phyloP scores from a whole-genome alignment of 2,329 filamentous ascomycete species.

The Parastagonospora nodorum region DNA sequence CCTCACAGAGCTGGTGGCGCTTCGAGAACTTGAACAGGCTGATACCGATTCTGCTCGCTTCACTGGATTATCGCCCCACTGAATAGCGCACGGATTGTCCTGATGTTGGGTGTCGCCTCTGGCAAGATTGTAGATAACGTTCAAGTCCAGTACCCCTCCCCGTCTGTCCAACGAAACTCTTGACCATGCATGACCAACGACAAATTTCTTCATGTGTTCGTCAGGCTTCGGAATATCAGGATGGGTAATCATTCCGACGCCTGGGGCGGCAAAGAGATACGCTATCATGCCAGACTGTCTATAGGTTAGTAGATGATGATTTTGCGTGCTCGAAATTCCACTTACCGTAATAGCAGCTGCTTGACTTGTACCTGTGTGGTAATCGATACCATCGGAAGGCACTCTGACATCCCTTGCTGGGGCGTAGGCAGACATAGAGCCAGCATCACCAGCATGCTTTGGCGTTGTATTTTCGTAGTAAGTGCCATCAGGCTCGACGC shows the following conservation, averaged over 20 bases:
- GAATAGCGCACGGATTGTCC: background rate
- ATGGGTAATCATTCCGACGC: background rate
- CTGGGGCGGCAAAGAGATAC: background rate
- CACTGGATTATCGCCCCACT: too few relatives aligned
- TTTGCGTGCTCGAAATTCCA: too few relatives aligned
- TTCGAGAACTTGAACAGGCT: background rate
- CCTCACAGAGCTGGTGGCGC: background rate
- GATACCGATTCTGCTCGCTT: background rate
- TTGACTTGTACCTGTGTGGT: background rate
- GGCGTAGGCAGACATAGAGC: background rate
- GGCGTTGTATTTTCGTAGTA: background rate
- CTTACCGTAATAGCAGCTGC: conserved; percentile 3
- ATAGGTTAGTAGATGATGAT: background rate
- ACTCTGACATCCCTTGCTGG: background rate
- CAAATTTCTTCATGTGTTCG: background rate
- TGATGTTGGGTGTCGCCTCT: background rate
- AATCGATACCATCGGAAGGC: too few relatives aligned
- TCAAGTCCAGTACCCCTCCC: background rate
- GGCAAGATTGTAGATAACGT: conserved; percentile 1
- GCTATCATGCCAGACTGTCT: background rate
- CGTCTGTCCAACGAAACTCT: background rate
- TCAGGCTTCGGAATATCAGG: background rate
- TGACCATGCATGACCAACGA: background rate
- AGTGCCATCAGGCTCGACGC: background rate
- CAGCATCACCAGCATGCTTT: background rate